Evolutionary conservation across 2,329 filamentous ascomycete species (phyloP), one percentile per base, ranked within the genome.

Genomic region (Periconia sp.): DNA sequence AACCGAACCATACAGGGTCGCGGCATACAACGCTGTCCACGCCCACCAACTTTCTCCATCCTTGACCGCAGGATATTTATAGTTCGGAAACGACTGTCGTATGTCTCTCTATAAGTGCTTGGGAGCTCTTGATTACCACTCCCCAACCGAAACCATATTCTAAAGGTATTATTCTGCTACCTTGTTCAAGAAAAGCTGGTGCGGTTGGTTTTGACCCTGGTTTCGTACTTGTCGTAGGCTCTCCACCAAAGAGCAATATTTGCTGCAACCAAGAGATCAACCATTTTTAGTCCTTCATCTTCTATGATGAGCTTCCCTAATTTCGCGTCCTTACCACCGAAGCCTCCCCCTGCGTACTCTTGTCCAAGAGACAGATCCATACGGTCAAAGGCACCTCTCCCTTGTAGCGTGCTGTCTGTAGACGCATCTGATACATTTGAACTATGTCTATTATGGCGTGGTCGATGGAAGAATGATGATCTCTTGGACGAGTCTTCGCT

Each of bases 241-340:
- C 87, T 86, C 92, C 93, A 97, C 91, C 92, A 99, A 15, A 97
- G 78, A 1, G 90, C 91, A 76, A 99, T 84, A 69, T 96, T 97
- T 11, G 92, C 89, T 3, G 93, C 91, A 18, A 99, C 91, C 0
- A 96, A 80, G 54, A 99, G 74, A 78, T 99, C 94, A 65, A 97
- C 75, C 93, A 99, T 97, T 78, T 96, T 96, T 60, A 96, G 76
- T 0, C 94, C 94, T 65, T 96, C 92, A 52, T 93, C 86, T 63
- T 92, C 85, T 37, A 99, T 82, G 48, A 97, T 91, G 48, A 99
- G 77, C 75, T 97, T 99, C 0, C 93, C 94, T 63, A 99, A 78
- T 77, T 99, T 99, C 3, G 91, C 92, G 65, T 90, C 85, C 71
- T 90, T 92, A 0, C 93, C 93, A 43, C 88, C 83, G 67, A 90